A percentile compares a stretch with the other conserved stretches of the same genome.
Conservation (phyloP, 768 basidiomycete species). For the Boletus rufocinnamomeus region DNA sequence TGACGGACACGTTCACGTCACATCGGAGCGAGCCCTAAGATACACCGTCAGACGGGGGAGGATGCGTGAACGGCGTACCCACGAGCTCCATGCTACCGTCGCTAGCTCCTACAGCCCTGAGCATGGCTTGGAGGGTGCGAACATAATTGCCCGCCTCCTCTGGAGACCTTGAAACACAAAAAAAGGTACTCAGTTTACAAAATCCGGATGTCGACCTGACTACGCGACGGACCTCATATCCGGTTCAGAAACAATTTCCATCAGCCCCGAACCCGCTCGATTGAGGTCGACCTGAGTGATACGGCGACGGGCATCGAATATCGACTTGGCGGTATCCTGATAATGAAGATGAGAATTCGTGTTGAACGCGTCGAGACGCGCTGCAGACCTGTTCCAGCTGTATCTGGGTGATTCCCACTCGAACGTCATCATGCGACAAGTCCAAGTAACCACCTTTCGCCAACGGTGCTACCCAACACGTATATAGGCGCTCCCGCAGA, state of each 20-base stretch:
- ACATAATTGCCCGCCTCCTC: slow-evolving; percentile 93
- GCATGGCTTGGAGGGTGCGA: slow-evolving; percentile 72
- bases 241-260: slow-evolving; percentile 96
- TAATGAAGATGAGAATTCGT: neutral
- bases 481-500: neutral
- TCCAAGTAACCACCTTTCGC: slow-evolving; percentile 65
- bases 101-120: slow-evolving; percentile 83
- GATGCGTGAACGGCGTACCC: slow-evolving; percentile 13
- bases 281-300: slow-evolving; percentile 81
- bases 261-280: slow-evolving; percentile 82
- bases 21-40: slow-evolving; percentile 88
- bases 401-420: slow-evolving; percentile 88
- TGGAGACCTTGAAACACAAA: slow-evolving; percentile 52
- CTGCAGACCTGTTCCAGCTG: slow-evolving; percentile 87
- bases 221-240: slow-evolving; percentile 62
- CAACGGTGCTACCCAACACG: slow-evolving; percentile 61
- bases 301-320: slow-evolving; percentile 50
- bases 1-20: slow-evolving; percentile 94
- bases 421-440: slow-evolving; percentile 41
- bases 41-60: slow-evolving; percentile 2
- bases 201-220: neutral
- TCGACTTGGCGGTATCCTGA: slow-evolving; percentile 92
- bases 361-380: neutral
- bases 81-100: slow-evolving; percentile 99
- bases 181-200: neutral